These are phyloP conservation scores for Angophora floribunda DNA, from an alignment of 345 rosid genomes.

Conservation along the genomic window DNA sequence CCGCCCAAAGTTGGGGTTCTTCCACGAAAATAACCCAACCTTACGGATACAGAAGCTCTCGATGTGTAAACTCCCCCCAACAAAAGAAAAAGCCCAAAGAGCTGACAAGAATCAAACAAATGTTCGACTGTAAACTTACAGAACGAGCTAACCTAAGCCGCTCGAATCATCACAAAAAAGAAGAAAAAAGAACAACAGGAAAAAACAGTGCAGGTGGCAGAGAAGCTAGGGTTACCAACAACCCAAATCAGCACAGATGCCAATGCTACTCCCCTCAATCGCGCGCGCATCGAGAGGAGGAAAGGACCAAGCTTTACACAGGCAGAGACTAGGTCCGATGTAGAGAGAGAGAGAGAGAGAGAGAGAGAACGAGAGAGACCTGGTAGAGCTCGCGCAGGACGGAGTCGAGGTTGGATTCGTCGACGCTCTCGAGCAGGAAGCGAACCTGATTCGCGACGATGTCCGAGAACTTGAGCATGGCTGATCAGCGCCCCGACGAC, in stretches of 20 bases:
- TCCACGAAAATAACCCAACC: neutral
- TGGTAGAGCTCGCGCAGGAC: conserved; percentile 46
- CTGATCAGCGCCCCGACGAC: neutral
- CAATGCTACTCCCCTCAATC: neutral
- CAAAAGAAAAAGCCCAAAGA: neutral
- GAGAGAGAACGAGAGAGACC: conserved; percentile 14
- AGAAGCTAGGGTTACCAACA: neutral
- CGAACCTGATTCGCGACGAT: conserved; percentile 53
- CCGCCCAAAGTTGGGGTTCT: neutral
- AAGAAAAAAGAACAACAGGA: neutral
- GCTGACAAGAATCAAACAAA: neutral
- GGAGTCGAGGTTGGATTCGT: conserved; percentile 53
- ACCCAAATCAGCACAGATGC: neutral
- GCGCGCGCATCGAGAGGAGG: neutral
- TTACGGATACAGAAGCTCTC: neutral
- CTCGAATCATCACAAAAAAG: neutral
- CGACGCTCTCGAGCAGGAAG: conserved; percentile 48
- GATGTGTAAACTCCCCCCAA: neutral
- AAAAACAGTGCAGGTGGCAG: neutral
- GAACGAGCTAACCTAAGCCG: neutral
- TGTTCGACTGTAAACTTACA: neutral
- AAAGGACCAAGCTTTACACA: neutral
- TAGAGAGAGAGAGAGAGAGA: neutral
- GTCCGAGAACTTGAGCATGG: conserved; percentile 47
- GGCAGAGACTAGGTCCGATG: neutral